These are phyloP conservation scores for Ambrosia trifida DNA, from an alignment of 129 eudicot species.

Conservation along the genomic window DNA sequence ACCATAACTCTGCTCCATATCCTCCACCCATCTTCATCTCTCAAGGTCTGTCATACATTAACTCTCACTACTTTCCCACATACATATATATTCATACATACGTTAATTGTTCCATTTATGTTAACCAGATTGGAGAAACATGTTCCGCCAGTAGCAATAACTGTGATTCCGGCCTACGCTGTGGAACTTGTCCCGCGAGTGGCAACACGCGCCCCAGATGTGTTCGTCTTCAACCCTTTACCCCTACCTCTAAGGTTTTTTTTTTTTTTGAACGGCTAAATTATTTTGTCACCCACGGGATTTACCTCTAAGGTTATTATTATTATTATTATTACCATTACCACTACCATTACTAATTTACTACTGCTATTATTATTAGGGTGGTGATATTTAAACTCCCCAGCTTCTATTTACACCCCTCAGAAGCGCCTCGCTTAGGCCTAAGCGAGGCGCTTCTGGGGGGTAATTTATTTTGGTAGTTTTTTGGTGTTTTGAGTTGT, in stretches of 20 bases:
- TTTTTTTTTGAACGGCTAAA: too few species aligned
- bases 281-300: too few species aligned
- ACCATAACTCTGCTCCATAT: slow-evolving; percentile 12
- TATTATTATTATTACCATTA: too few species aligned
- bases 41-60: slow-evolving; percentile 38
- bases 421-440: too few species aligned
- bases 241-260: slow-evolving; percentile 74
- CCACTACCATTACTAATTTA: too few species aligned
- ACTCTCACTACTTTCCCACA: neutral
- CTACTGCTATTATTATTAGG: neutral
- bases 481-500: too few species aligned
- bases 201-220: slow-evolving; percentile 91
- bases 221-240: slow-evolving; percentile 62
- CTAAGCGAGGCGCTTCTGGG: too few species aligned
- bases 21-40: slow-evolving; percentile 36
- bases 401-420: too few species aligned
- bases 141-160: slow-evolving; percentile 49
- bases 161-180: slow-evolving; percentile 65
- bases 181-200: slow-evolving; percentile 70
- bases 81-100: neutral
- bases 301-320: slow-evolving; percentile 49
- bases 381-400: too few species aligned
- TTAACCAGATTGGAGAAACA: slow-evolving; percentile 71
- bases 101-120: neutral
- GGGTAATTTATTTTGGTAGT: too few species aligned